Evolutionary conservation across 371 early-diverging fungal genomes (phyloP).

Genomic region (Amoeboaphelidium occidentale): DNA sequence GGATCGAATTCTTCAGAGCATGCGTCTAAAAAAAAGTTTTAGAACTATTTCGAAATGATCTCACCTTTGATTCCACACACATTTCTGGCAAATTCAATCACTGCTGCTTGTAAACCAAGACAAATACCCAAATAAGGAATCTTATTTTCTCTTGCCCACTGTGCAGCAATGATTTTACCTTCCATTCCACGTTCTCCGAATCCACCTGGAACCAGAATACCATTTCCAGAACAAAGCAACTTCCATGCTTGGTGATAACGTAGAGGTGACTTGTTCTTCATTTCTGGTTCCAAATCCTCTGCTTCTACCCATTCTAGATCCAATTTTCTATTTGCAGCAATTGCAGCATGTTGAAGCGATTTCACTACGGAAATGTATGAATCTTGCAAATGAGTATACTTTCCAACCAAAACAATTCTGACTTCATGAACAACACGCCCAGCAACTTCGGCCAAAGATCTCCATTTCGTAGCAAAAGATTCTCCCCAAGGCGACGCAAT

Average conservation of each 20-base stretch:
- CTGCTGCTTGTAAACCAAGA: conserved; percentile 93
- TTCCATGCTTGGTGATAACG: conserved; percentile 89
- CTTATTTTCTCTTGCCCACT: conserved; percentile 94
- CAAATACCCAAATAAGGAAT: conserved; percentile 95
- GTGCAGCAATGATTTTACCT: conserved; percentile 87
- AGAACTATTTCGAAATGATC: background rate
- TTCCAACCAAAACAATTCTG: conserved; percentile 85
- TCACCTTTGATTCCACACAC: conserved; percentile 47
- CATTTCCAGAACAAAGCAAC: conserved; percentile 55
- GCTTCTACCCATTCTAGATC: conserved; percentile 84
- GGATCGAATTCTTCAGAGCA: conserved; percentile 67
- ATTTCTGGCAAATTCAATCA: conserved; percentile 94
- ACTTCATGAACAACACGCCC: conserved; percentile 61
- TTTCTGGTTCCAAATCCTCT: conserved; percentile 51
- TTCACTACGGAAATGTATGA: conserved; percentile 92
- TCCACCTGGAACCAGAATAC: conserved; percentile 98
- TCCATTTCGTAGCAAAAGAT: conserved; percentile 2
- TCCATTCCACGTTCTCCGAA: conserved; percentile 95
- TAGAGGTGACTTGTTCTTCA: conserved; percentile 42
- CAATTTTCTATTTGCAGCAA: conserved; percentile 56
- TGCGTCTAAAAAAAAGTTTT: conserved; percentile 24
- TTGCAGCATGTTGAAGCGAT: conserved; percentile 76
- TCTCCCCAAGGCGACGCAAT: conserved; percentile 1
- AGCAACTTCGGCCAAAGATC: conserved; percentile 16
- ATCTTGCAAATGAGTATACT: conserved; percentile 83